Base-by-base conservation (phyloP, 768 basidiomycete species). In the Termitomyces sp. region DNA sequence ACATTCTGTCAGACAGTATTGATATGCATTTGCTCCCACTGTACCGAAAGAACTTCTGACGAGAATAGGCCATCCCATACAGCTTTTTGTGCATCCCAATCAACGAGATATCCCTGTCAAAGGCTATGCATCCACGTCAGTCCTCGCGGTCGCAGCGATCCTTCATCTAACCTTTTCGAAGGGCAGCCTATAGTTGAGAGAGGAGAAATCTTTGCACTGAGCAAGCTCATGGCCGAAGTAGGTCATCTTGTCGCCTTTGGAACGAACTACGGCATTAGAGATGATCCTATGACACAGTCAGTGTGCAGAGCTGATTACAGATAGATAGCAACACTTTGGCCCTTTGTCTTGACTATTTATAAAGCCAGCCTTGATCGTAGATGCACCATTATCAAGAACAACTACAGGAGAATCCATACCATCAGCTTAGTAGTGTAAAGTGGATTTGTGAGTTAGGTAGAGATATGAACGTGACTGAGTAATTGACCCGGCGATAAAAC, bases 61-160 rank as follows among this genome's bases (percentile, higher is more conserved):
- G 90, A 90, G 73, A 97, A 94, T 29, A 96, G 68, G 11, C 90
- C 86, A 65, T 98, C 96, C 95, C 95, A 98, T 5, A 98, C 81
- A 17, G 90, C 89, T 73, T 96, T 96, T 73, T 98, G 87, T 3
- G 90, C 90, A 65, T 97, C 95, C 96, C 96, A 98, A 69, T 96
- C 94, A 34, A 92, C 88, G 15, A 96, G 78, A 73, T 90, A 93
- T 32, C 96, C 96, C 96, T 97, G 72, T 48, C 17, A 53, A 65
- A 59, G 38, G 57, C 67, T 73, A 64, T 66, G 63, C 70, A 56
- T 63, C 63, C 61, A 65, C 65, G 48, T 58, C 57, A 54, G 56
- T 45, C 15, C 38, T 52, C 60, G 48, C 51, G 25, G 53, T 51
- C 42, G 29, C 60, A 62, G 56, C 53, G 45, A 62, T 58, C 59